These are phyloP conservation scores for Xerocomus minutiporus DNA, from an alignment of 1,284 basidiomycete genomes.

Conservation along the genomic window DNA sequence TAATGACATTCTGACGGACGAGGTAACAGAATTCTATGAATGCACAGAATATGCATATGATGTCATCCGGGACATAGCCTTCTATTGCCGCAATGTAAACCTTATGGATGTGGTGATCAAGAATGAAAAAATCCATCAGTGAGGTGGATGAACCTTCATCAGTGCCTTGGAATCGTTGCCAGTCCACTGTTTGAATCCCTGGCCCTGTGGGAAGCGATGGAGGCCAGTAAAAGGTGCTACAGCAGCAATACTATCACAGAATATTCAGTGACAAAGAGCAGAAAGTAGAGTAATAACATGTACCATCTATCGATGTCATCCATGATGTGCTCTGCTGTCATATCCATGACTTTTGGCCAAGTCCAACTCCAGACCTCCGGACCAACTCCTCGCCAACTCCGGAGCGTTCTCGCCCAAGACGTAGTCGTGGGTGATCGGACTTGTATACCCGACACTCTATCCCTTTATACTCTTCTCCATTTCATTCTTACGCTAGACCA, in stretches of 20 bases:
- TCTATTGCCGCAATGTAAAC: slow-evolving; percentile 9
- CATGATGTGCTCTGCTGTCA: not conserved
- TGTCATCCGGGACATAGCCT: not conserved
- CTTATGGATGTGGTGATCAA: not conserved
- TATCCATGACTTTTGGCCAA: no score
- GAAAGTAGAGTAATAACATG: not conserved
- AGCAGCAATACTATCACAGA: slow-evolving; percentile 3
- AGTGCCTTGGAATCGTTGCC: slow-evolving; percentile 14
- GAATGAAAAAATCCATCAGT: slow-evolving; percentile 11
- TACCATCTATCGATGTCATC: not conserved
- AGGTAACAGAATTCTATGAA: slow-evolving; percentile 9
- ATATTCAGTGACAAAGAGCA: no score
- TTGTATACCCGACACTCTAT: no score
- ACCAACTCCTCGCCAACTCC: no score
- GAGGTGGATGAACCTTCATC: slow-evolving; percentile 11
- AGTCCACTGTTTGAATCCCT: slow-evolving; percentile 13
- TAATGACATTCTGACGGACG: not conserved
- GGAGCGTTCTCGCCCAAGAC: no score
- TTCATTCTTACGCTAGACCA: no score
- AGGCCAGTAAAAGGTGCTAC: slow-evolving; percentile 8
- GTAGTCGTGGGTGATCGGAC: no score
- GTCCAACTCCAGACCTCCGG: no score
- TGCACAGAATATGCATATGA: not conserved
- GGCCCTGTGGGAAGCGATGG: slow-evolving; percentile 5
- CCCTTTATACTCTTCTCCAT: no score